A percentile compares a stretch with the other conserved stretches of the same genome.
Evolutionary conservation across 2,329 filamentous ascomycete species (phyloP).

Genomic region (Periconia digitata): DNA sequence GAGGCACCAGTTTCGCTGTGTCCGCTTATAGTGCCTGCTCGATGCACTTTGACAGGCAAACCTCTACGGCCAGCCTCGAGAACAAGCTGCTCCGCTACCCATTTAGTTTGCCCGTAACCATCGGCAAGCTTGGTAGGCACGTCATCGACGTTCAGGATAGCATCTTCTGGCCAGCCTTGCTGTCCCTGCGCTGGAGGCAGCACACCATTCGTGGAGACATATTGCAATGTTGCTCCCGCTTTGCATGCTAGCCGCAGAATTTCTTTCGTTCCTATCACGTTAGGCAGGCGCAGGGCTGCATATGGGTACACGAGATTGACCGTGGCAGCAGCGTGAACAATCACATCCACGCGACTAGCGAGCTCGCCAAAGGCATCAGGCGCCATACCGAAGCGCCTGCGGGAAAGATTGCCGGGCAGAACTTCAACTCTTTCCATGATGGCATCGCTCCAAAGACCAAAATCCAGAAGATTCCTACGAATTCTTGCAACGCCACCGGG

Average conservation of each 20-base stretch:
- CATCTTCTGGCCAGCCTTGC: conserved; percentile 70
- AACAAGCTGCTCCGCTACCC: conserved; percentile 77
- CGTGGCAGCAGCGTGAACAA: conserved; percentile 75
- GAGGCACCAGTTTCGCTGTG: conserved; percentile 74
- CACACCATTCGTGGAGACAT: conserved; percentile 80
- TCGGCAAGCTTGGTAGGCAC: conserved; percentile 70
- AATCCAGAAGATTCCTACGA: conserved; percentile 74
- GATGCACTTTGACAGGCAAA: conserved; percentile 70
- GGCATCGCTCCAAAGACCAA: conserved; percentile 75
- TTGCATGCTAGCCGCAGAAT: conserved; percentile 70
- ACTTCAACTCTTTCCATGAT: conserved; percentile 79
- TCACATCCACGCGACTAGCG: conserved; percentile 67
- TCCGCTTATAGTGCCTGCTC: conserved; percentile 76
- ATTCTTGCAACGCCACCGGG: conserved; percentile 71
- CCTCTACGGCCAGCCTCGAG: conserved; percentile 69
- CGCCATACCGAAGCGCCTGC: conserved; percentile 68
- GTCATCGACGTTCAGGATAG: conserved; percentile 66
- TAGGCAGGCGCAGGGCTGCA: conserved; percentile 71
- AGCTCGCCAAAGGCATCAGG: conserved; percentile 67
- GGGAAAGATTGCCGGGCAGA: conserved; percentile 70
- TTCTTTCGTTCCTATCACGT: conserved; percentile 77
- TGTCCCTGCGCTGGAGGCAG: conserved; percentile 63
- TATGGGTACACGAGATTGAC: conserved; percentile 78
- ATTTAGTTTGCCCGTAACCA: conserved; percentile 79
- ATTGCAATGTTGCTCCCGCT: conserved; percentile 71